Conservation (phyloP, 768 basidiomycete genomes). For the Xerocomellus amylosporus region DNA sequence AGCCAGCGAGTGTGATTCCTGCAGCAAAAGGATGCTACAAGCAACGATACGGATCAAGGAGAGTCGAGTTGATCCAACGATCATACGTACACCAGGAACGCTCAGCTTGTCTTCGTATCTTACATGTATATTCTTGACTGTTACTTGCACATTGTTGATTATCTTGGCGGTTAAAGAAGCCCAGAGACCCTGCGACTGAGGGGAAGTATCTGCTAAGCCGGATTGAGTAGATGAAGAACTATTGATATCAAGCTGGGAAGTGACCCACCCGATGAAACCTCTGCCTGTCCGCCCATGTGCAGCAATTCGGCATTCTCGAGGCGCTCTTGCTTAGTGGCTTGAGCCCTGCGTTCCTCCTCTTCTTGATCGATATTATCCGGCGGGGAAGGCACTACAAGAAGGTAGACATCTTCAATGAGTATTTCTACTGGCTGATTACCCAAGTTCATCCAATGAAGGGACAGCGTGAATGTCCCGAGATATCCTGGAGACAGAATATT, state of each 20-base stretch:
- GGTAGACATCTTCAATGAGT: conserved; percentile 89
- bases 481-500: conserved; percentile 50
- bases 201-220: conserved; percentile 42
- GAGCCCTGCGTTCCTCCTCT: conserved; percentile 80
- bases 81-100: conserved; percentile 75
- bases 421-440: conserved; percentile 90
- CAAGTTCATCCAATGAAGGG: conserved; percentile 86
- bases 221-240: neutral
- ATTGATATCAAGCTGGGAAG: neutral
- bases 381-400: conserved; percentile 83
- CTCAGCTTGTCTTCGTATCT: conserved; percentile 95
- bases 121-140: conserved; percentile 92
- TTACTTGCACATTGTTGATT: conserved; percentile 94
- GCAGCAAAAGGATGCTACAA: conserved; percentile 89
- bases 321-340: conserved; percentile 86
- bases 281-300: conserved; percentile 60
- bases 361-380: conserved; percentile 67
- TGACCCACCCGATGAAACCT: conserved; percentile 44
- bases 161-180: conserved; percentile 84
- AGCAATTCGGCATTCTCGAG: conserved; percentile 85
- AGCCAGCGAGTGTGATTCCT: conserved; percentile 83
- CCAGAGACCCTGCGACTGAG: conserved; percentile 82
- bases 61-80: neutral
- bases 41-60: neutral
- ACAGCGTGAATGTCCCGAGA: conserved; percentile 81